Percentiles rank a stretch among this genome's conserved stretches.
Evolutionary conservation across 345 rosid genomes (phyloP).

Genomic region (Ailanthus altissimus): DNA sequence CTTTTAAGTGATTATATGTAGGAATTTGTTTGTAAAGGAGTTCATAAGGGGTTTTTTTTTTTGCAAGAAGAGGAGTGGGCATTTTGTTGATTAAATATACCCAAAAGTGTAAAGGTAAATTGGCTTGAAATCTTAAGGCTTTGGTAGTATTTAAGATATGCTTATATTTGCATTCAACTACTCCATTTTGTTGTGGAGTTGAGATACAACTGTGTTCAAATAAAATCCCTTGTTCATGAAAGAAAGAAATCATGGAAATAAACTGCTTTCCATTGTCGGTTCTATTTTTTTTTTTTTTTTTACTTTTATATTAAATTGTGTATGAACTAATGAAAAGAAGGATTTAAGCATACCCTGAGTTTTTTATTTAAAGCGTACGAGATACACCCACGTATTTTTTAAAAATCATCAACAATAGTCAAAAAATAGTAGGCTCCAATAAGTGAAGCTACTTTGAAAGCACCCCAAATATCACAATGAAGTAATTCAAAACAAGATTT

Average conservation of each 20-base stretch:
- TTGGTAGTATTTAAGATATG: neutral
- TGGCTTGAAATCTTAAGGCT: neutral
- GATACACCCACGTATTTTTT: neutral
- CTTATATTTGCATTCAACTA: neutral
- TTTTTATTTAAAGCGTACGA: neutral
- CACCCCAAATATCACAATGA: neutral
- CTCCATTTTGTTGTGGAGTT: neutral
- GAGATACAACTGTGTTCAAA: neutral
- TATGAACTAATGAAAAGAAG: neutral
- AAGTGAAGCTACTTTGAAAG: neutral
- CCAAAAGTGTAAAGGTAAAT: neutral
- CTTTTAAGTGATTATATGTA: neutral
- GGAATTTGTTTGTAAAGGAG: neutral
- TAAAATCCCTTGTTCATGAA: neutral
- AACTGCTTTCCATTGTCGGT: neutral
- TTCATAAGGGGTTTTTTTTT: neutral
- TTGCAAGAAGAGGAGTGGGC: neutral
- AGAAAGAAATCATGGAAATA: neutral
- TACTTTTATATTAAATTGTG: neutral
- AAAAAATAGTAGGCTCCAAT: neutral
- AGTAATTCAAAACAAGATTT: neutral
- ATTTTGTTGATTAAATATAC: neutral
- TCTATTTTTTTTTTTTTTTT: neutral
- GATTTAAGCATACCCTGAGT: neutral
- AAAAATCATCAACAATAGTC: neutral